A percentile compares a stretch with the other conserved stretches of the same genome.
phyloP scores from a whole-genome alignment of 1,284 basidiomycete species.

The Ustilago trichophora region DNA sequence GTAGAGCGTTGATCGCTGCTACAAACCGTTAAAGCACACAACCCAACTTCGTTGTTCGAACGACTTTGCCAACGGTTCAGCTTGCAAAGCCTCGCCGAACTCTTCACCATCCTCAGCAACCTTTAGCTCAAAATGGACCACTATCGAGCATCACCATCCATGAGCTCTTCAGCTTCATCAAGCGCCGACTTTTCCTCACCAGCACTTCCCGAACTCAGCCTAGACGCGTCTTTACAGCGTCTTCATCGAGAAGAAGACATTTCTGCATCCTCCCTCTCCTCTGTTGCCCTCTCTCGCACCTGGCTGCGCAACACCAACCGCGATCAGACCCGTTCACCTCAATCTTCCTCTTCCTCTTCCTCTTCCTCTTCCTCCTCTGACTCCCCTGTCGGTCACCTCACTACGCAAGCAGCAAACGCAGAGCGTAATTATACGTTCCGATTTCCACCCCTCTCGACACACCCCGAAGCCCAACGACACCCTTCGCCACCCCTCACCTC shows the following conservation, averaged over 20 bases:
- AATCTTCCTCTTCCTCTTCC: neutral
- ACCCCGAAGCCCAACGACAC: too few species aligned
- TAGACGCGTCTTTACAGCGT: conserved; percentile 27
- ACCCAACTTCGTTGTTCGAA: too few species aligned
- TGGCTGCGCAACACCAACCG: conserved; percentile 3
- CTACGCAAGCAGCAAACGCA: neutral
- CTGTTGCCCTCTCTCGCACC: neutral
- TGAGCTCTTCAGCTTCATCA: conserved; percentile 1
- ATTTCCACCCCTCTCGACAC: conserved; percentile 1
- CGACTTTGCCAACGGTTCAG: too few species aligned
- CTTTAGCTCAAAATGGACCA: conserved; percentile 9
- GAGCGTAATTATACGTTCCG: neutral
- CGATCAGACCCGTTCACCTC: neutral
- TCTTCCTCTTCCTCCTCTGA: too few species aligned
- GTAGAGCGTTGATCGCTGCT: too few species aligned
- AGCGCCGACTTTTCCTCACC: conserved; percentile 24
- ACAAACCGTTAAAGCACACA: too few species aligned
- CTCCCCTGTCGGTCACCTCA: neutral
- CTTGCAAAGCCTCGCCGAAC: too few species aligned
- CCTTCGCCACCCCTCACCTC: too few species aligned
- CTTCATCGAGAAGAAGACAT: conserved; percentile 21
- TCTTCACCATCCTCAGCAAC: too few species aligned
- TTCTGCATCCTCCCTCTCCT: conserved; percentile 10
- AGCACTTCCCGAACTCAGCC: conserved; percentile 26
- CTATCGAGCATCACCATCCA: neutral